A percentile compares a stretch with the other conserved stretches of the same genome.
Evolutionary conservation across 306 rosid genomes (phyloP).

Genomic region (Sicyos baderoa): DNA sequence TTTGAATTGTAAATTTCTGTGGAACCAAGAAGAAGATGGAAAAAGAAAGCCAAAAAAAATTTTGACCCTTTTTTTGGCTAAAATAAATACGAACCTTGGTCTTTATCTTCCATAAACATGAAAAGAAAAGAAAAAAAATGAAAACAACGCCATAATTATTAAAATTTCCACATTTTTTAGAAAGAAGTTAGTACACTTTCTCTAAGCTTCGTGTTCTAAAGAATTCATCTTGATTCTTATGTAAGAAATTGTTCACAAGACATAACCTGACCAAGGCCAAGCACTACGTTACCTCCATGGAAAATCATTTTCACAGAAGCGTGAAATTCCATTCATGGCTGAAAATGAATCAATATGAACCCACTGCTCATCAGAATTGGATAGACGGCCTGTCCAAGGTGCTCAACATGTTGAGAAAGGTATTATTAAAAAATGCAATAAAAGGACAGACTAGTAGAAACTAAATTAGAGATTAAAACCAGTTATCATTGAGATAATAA

Average conservation of each 20-base stretch:
- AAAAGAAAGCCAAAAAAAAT: neutral
- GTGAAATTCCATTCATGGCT: conserved; percentile 96
- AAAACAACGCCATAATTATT: too few species aligned
- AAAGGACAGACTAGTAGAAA: neutral
- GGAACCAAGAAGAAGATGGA: neutral
- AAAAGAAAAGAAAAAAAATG: too few species aligned
- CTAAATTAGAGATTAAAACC: neutral
- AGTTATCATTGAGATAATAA: neutral
- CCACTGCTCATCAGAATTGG: conserved; percentile 43
- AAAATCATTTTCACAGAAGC: conserved; percentile 63
- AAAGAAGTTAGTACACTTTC: too few species aligned
- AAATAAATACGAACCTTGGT: neutral
- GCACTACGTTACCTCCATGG: conserved; percentile 83
- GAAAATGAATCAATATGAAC: conserved; percentile 93
- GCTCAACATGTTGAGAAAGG: neutral
- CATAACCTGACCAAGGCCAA: conserved; percentile 14
- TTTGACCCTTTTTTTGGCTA: neutral
- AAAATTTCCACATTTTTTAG: too few species aligned
- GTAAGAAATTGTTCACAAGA: neutral
- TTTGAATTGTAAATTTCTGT: neutral
- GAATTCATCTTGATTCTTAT: conserved; percentile 5
- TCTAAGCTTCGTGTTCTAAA: neutral
- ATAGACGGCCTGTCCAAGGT: conserved; percentile 41
- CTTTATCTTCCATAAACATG: too few species aligned
- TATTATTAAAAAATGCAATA: neutral